phyloP scores from a whole-genome alignment of 1,284 basidiomycete genomes.

The Cryptococcus amylolentus region DNA sequence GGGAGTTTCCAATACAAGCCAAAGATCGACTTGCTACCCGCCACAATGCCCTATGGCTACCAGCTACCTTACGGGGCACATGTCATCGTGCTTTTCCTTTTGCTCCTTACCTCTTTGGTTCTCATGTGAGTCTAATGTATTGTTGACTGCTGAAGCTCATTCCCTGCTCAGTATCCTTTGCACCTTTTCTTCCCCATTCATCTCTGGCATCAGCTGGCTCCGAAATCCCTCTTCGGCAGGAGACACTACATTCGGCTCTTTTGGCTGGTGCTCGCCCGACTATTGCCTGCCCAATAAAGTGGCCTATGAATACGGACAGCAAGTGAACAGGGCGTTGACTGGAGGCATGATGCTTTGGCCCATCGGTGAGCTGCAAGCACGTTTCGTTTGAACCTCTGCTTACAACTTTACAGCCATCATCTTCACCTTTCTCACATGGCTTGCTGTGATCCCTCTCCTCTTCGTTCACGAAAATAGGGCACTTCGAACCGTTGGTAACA shows the following conservation, averaged over 20 bases:
- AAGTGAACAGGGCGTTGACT: constrained; percentile 42
- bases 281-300: constrained; percentile 26
- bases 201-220: constrained; percentile 39
- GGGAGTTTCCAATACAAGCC: no score
- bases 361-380: constrained; percentile 21
- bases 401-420: constrained; percentile 26
- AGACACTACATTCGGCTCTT: constrained; percentile 36
- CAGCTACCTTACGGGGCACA: constrained; percentile 37
- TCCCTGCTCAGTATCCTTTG: constrained; percentile 32
- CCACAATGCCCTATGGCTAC: no score
- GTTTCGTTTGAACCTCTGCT: neutral
- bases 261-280: constrained; percentile 40
- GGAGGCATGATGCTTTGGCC: constrained; percentile 46
- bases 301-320: constrained; percentile 41
- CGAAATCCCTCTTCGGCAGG: constrained; percentile 14
- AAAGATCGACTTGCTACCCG: no score
- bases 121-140: constrained; percentile 30
- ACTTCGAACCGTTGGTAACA: constrained; percentile 37
- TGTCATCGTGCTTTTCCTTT: constrained; percentile 39
- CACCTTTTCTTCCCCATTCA: constrained; percentile 47
- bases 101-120: constrained; percentile 33
- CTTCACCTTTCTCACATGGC: constrained; percentile 39
- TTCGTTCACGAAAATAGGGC: constrained; percentile 39
- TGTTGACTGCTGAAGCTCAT: neutral
- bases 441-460: constrained; percentile 39